Base-by-base conservation (phyloP, 192 early-diverging fungal genomes). In the Linnemannia hyalina region DNA sequence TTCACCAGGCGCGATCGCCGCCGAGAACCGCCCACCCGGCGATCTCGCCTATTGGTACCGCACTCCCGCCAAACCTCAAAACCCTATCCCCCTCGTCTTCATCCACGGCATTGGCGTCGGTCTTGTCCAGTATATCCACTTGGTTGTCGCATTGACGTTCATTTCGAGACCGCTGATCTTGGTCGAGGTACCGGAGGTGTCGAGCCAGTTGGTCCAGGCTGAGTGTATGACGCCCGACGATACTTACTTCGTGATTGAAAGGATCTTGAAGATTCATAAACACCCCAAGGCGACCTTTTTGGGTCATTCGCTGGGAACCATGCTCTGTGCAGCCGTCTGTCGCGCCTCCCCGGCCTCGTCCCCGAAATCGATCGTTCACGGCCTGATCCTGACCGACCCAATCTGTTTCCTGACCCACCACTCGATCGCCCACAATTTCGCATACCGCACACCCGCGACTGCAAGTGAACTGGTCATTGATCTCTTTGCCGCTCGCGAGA, bases 61-160 rank as follows among this genome's bases (percentile, higher is more conserved):
- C 35, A n/a, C 80, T 11, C 77, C 85, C 6, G 55, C 68, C 60
- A 76, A 81, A 42, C 35, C 54, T 15, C 35, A 81, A 63, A 83
- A 83, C 65, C 41, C 74, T 18, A 82, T 88, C 26, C 93, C 94
- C 0, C 75, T 95, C 26, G 88, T 95, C 2, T 94, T 94, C 54
- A 91, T 94, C 18, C 94, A 94, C 74, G 94, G 94, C 4, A 89
- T 95, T 52, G 94, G 93, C 23, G 88, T 90, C 41, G 94, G 94
- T 23, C 73, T 92, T 20, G 57, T 88, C 9, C 83, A 84, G 38
- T 95, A 95, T 77, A 36, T 81, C 22, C 82, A 91, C 26, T 83
- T 94, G 44, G 54, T 95, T 29, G 73, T 75, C 22, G 78, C 87
- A 4, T 70, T 95, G 41, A 68, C 54, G 2, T 73, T 74, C 16